phyloP scores from a whole-genome alignment of 2,329 filamentous ascomycete species.

The Fusarium incarnatum region DNA sequence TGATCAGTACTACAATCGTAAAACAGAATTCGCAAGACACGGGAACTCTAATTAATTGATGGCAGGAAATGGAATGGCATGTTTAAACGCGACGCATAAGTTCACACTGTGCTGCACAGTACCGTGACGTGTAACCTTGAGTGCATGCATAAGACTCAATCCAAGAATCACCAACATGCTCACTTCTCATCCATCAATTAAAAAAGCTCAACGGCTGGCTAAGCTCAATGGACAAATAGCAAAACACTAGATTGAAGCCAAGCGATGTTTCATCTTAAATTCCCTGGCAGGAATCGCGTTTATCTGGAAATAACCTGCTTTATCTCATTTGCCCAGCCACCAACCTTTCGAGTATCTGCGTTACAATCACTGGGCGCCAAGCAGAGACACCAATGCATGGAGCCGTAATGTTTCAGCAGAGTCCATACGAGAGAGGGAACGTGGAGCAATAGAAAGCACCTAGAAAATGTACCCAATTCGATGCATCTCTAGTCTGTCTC shows the following conservation, averaged over 20 bases:
- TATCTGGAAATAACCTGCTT: neutral
- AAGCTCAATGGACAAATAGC: neutral
- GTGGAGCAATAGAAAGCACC: constrained; percentile 6
- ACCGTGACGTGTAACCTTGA: constrained; percentile 20
- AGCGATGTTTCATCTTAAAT: constrained; percentile 14
- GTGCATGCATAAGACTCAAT: neutral
- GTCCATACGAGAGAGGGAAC: neutral
- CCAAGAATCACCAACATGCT: neutral
- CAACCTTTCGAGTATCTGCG: constrained; percentile 10
- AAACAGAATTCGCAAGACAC: neutral
- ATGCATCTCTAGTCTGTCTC: neutral
- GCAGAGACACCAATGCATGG: neutral
- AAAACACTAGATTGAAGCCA: constrained; percentile 14
- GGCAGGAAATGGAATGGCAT: neutral
- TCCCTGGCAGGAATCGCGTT: constrained; percentile 1
- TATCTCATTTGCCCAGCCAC: constrained; percentile 6
- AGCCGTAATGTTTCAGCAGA: constrained; percentile 6
- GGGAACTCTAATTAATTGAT: neutral
- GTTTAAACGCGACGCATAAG: neutral
- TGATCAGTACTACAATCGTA: neutral
- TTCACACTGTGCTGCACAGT: constrained; percentile 7
- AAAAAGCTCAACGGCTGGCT: constrained; percentile 6
- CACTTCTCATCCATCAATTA: neutral
- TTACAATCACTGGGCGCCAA: neutral
- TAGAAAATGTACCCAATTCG: neutral